These are phyloP conservation scores for Acephala macrosclerotiorum DNA, from an alignment of 2,329 filamentous ascomycete genomes.

Conservation along the genomic window DNA sequence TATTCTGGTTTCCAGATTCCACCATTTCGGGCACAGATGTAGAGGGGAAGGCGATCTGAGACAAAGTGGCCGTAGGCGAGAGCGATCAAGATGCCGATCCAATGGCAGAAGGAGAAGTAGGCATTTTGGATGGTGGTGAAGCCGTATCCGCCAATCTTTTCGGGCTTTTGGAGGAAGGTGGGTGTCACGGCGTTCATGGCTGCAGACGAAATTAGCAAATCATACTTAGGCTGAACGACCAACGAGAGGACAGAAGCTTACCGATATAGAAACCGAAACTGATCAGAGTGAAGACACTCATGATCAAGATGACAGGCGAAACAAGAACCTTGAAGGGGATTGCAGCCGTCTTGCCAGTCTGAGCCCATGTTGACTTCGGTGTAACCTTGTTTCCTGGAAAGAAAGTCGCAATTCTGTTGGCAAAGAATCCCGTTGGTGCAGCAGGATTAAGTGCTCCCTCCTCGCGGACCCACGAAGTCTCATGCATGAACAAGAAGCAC, in stretches of 20 bases:
- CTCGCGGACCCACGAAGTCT: slow-evolving; percentile 47
- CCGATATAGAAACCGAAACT: slow-evolving; percentile 36
- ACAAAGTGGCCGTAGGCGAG: slow-evolving; percentile 47
- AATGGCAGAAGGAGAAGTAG: slow-evolving; percentile 48
- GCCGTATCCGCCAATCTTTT: slow-evolving; percentile 49
- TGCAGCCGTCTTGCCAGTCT: slow-evolving; percentile 26
- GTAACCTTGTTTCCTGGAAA: slow-evolving; percentile 34
- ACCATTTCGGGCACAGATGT: slow-evolving; percentile 22
- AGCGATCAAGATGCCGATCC: slow-evolving; percentile 49
- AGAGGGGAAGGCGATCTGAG: slow-evolving; percentile 49
- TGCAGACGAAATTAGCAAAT: neutral
- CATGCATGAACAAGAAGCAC: slow-evolving; percentile 49
- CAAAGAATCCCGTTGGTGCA: slow-evolving; percentile 34
- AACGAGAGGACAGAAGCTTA: neutral
- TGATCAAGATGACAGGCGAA: slow-evolving; percentile 48
- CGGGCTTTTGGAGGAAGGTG: slow-evolving; percentile 48
- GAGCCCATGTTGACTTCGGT: slow-evolving; percentile 12
- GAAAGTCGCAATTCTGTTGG: slow-evolving; percentile 43
- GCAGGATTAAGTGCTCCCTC: slow-evolving; percentile 32
- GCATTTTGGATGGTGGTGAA: slow-evolving; percentile 50
- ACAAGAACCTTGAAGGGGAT: slow-evolving; percentile 40
- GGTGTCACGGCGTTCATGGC: slow-evolving; percentile 30
- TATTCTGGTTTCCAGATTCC: slow-evolving; percentile 38
- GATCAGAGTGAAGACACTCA: slow-evolving; percentile 45
- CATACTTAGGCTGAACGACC: neutral